Conservation (phyloP, 257 asterid genomes). For the Solanum megistacrolobum region DNA sequence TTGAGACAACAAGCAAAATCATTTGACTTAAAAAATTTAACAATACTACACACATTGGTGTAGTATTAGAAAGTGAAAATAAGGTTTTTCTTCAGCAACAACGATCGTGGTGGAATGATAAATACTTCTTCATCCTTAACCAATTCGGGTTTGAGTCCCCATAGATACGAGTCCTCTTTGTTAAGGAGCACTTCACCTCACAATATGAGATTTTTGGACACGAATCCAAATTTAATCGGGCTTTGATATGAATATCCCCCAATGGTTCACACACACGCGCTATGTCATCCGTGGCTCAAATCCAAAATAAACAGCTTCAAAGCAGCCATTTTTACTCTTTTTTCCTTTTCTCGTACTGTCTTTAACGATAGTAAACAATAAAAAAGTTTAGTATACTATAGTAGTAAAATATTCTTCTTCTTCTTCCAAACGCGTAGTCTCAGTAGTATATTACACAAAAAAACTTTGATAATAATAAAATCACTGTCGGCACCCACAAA, state of each 20-base stretch:
- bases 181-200: too few species aligned
- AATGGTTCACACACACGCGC: not conserved
- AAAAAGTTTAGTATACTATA: not conserved
- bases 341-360: not conserved
- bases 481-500: slow-evolving; percentile 40
- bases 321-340: not conserved
- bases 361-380: not conserved
- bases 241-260: rapidly evolving
- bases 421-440: slow-evolving; percentile 4
- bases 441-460: not conserved
- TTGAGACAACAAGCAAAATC: not conserved
- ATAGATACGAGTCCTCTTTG: rapidly evolving
- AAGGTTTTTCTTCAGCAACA: too few species aligned
- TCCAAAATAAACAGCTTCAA: not conserved
- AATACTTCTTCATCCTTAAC: rapidly evolving
- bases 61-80: not conserved
- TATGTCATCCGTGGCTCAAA: not conserved
- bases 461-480: not conserved
- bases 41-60: not conserved
- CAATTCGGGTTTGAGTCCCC: rapidly evolving
- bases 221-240: too few species aligned
- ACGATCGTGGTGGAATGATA: rapidly evolving
- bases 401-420: not conserved
- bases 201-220: rapidly evolving
- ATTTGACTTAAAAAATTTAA: not conserved